Evolutionary conservation across 495 filamentous ascomycete genomes (phyloP), one percentile per base, ranked within the genome.

Genomic region (Oidiodendron maius): DNA sequence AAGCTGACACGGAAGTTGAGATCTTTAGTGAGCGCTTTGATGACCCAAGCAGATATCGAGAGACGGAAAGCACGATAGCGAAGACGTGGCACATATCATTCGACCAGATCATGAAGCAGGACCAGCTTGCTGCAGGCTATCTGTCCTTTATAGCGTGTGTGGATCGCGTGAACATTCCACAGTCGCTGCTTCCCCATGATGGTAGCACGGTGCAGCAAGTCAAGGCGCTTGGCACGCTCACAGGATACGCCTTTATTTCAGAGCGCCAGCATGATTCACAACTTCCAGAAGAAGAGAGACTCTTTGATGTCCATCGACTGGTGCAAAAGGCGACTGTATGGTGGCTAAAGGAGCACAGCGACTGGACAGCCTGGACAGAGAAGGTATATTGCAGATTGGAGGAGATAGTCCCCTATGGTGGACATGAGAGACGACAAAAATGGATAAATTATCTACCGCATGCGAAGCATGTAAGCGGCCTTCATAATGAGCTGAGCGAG

Each of bases 81-180:
- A 50, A 15, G 22, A 47, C 41, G 42, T 38, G 52, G 48, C 4
- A 55, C 1, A 69, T 75, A 0, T 77, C 74, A 0, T 75, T 80
- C 41, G 46, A 63, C 0, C 68, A 77, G 48, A 72, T 79, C 12
- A 60, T 39, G n/a, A 40, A 60, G 5, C 48, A 45, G 1, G 44
- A 69, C 40, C 47, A 21, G 0, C 15, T 69, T 0, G 71, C 75
- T 0, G 57, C 63, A 0, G 56, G 69, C 0, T 65, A 65, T 41
- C 55, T 79, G 1, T 61, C 57, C 0, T 64, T 72, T 32, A 70
- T 78, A 50, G 46, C 71, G 1, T 71, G 64, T 39, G 40, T 78
- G 2, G 61, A 69, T 40, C 56, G 45, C 0, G 63, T 57, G 40
- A 46, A 21, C 20, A 65, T 69, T 16, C 66, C 66, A 10, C 53